Evolutionary conservation across 306 rosid genomes (phyloP).

Genomic region (Cucurbita moschata): DNA sequence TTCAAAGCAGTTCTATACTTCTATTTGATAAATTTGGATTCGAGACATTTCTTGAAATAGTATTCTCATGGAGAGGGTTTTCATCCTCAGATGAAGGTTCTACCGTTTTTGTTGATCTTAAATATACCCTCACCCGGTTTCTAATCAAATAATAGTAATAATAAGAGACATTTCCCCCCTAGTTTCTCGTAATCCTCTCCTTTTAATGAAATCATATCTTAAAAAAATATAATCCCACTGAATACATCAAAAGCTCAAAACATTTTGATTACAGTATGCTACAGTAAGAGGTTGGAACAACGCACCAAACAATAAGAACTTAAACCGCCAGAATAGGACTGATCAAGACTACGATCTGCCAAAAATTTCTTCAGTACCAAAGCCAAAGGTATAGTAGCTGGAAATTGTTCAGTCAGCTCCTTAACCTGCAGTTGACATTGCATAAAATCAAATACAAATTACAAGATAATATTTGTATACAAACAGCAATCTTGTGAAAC

Average conservation of each 20-base stretch:
- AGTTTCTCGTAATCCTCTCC: neutral
- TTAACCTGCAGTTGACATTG: slow-evolving; percentile 42
- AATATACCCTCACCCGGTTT: neutral
- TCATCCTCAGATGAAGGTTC: neutral
- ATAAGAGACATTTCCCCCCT: neutral
- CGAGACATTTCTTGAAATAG: neutral
- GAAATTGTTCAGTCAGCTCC: slow-evolving; percentile 79
- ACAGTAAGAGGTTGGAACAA: slow-evolving; percentile 7
- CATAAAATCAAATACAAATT: neutral
- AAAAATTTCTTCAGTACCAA: slow-evolving; percentile 80
- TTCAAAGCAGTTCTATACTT: neutral
- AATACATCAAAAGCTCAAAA: neutral
- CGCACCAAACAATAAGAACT: slow-evolving; percentile 97
- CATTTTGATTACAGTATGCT: neutral
- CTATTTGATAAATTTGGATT: neutral
- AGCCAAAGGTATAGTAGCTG: slow-evolving; percentile 86
- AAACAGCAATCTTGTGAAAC: neutral
- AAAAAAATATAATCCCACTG: neutral
- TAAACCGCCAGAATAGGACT: slow-evolving; percentile 93
- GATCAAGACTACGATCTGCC: slow-evolving; percentile 95
- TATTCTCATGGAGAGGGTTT: neutral
- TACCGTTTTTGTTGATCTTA: no score
- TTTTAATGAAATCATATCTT: neutral
- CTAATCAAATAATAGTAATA: neutral
- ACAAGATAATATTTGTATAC: neutral